Percentiles rank a stretch among this genome's conserved stretches.
phyloP scores from a whole-genome alignment of 164 flowering plant genomes.

The Aristolochia californica region DNA sequence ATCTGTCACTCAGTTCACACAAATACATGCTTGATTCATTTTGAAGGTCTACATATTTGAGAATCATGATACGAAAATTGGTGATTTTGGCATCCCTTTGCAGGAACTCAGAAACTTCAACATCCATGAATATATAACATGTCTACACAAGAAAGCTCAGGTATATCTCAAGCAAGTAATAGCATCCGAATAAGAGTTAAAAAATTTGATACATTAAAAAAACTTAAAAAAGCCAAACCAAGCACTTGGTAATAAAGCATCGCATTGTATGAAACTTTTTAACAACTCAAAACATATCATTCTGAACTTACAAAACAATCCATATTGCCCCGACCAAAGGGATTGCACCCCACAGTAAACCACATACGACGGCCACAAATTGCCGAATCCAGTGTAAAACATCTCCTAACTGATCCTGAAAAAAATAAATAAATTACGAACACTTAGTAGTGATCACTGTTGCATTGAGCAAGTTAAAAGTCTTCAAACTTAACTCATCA shows the following conservation, averaged over 20 bases:
- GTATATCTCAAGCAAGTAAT: too few species aligned
- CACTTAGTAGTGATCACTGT: not conserved
- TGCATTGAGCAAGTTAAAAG: too few species aligned
- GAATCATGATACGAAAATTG: too few species aligned
- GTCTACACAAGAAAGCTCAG: too few species aligned
- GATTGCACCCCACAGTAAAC: conserved; percentile 81
- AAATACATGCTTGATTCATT: too few species aligned
- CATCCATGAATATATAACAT: too few species aligned
- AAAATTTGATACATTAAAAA: not conserved
- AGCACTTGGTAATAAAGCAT: not conserved
- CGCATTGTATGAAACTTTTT: not conserved
- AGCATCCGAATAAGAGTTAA: too few species aligned
- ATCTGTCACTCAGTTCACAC: too few species aligned
- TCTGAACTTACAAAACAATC: conserved; percentile 68
- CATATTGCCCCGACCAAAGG: conserved; percentile 89
- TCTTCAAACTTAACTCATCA: too few species aligned
- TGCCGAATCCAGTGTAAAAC: conserved; percentile 94
- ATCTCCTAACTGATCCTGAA: conserved; percentile 94
- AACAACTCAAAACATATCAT: not conserved
- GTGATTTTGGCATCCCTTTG: too few species aligned
- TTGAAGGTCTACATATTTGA: too few species aligned
- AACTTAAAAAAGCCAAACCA: not conserved
- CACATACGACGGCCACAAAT: conserved; percentile 57
- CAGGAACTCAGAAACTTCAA: too few species aligned
- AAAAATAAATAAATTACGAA: not conserved